Conservation (phyloP, 1,139 yeast species). For the Sugiyamaella castrensis region DNA sequence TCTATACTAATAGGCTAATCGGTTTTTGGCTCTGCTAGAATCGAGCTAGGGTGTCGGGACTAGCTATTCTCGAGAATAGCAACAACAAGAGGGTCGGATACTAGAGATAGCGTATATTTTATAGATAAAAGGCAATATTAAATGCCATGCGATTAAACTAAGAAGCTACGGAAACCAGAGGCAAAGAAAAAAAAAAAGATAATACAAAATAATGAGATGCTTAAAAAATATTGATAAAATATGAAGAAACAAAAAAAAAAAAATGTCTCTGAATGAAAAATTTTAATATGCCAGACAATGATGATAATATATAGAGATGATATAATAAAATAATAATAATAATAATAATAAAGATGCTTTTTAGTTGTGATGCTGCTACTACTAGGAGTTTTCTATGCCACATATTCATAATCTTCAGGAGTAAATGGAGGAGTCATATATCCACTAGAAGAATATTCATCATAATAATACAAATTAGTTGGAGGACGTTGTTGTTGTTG, state of each 20-base stretch:
- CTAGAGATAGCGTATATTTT: too few relatives aligned
- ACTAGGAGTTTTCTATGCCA: too few relatives aligned
- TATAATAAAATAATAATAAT: constrained; percentile 1
- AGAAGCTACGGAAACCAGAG: neutral
- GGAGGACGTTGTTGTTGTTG: too few relatives aligned
- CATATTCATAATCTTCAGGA: constrained; percentile 14
- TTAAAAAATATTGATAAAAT: too few relatives aligned
- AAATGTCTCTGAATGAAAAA: neutral
- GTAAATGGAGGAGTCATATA: constrained; percentile 27
- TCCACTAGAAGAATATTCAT: constrained; percentile 1
- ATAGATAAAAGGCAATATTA: neutral
- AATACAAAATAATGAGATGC: neutral
- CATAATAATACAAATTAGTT: neutral
- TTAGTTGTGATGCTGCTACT: too few relatives aligned
- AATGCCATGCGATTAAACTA: neutral
- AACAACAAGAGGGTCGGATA: too few relatives aligned
- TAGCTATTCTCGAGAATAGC: neutral
- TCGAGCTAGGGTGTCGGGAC: neutral
- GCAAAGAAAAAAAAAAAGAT: neutral
- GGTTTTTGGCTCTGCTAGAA: too few relatives aligned
- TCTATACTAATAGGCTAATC: too few relatives aligned
- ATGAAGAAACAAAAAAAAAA: neutral
- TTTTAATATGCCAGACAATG: neutral
- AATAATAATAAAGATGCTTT: too few relatives aligned
- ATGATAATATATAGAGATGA: neutral